Conservation (phyloP, 768 basidiomycete genomes). For the Termitomyces sp. region DNA sequence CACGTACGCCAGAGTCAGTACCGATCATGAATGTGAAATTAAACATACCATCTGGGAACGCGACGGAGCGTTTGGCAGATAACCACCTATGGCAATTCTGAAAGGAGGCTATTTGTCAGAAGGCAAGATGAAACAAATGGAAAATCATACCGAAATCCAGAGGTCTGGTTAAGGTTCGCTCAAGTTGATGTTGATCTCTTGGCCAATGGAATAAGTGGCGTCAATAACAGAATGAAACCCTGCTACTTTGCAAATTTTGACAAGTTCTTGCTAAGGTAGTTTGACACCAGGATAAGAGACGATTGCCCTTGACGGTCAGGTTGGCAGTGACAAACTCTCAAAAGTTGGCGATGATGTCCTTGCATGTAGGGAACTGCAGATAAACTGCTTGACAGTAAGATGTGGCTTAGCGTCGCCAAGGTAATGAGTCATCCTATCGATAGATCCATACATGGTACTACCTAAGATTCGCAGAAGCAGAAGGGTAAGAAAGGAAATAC, state of each 20-base stretch:
- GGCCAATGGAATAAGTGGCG: constrained; percentile 81
- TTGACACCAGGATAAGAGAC: constrained; percentile 60
- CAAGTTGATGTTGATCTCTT: constrained; percentile 65
- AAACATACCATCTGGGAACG: constrained; percentile 54
- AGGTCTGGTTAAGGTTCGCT: constrained; percentile 64
- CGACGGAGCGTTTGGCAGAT: constrained; percentile 62
- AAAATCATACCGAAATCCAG: constrained; percentile 59
- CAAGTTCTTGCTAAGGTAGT: constrained; percentile 79
- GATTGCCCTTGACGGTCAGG: constrained; percentile 34
- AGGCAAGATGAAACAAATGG: neutral
- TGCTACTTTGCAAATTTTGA: constrained; percentile 59
- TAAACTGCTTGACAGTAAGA: constrained; percentile 49
- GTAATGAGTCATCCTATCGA: constrained; percentile 50
- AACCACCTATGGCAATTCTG: constrained; percentile 90
- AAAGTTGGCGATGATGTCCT: constrained; percentile 31
- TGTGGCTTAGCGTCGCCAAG: constrained; percentile 55
- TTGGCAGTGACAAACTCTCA: constrained; percentile 26
- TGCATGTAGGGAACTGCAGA: constrained; percentile 56
- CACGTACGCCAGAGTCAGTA: neutral
- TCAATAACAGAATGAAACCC: constrained; percentile 69
- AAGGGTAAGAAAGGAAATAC: neutral
- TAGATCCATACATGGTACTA: constrained; percentile 43
- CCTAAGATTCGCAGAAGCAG: neutral
- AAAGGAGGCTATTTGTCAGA: neutral
- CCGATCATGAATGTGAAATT: too few relatives aligned